phyloP scores from a whole-genome alignment of 228 moss, liverwort and hornwort species.

The Sphagnum fallax region DNA sequence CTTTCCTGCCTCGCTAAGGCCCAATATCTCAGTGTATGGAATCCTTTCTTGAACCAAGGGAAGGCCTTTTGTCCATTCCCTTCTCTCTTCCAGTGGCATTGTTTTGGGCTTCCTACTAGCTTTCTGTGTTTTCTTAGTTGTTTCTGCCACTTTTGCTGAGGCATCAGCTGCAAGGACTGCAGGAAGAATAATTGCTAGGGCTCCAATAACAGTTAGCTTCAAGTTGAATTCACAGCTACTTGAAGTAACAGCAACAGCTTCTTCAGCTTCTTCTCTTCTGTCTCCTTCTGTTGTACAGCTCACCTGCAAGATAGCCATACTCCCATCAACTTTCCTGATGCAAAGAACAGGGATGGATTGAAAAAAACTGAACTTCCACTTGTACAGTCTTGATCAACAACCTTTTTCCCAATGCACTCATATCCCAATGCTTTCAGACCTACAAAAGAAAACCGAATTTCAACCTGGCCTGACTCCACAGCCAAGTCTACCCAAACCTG shows the following conservation, averaged over 20 bases:
- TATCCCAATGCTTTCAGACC: no score
- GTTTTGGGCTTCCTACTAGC: constrained; percentile 55
- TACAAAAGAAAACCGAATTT: no score
- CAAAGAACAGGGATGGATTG: no score
- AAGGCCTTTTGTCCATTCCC: constrained; percentile 69
- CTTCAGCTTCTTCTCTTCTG: neutral
- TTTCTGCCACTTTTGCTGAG: constrained; percentile 49
- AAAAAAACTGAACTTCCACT: no score
- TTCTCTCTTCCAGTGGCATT: constrained; percentile 81
- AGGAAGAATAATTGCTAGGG: constrained; percentile 34
- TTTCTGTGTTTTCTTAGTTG: constrained; percentile 48
- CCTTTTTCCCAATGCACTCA: no score
- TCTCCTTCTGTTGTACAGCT: constrained; percentile 6
- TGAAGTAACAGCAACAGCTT: constrained; percentile 1
- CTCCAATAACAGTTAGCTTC: constrained; percentile 14
- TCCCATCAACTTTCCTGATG: no score
- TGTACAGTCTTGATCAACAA: no score
- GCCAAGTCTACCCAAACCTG: no score
- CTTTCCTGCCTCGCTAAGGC: constrained; percentile 47
- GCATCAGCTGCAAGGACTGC: constrained; percentile 48
- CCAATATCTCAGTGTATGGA: constrained; percentile 71
- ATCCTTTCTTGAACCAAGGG: constrained; percentile 71
- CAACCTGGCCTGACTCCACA: no score
- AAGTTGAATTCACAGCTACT: constrained; percentile 10
- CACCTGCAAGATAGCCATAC: constrained; percentile 2